Conservation (phyloP, 768 basidiomycete species). For the Imleria badia region DNA sequence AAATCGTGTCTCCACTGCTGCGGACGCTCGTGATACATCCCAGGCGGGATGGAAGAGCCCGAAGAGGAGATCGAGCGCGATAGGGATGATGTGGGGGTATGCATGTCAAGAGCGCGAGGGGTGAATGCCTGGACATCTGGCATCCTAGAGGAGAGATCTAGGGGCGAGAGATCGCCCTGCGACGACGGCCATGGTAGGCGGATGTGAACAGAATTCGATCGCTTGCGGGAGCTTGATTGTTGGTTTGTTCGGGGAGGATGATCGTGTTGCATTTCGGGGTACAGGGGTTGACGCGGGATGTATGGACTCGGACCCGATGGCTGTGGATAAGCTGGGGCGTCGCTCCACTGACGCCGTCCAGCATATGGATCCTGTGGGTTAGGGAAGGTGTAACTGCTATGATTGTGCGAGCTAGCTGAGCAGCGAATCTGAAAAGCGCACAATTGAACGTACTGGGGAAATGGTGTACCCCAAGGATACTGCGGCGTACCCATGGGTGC, state of each 20-base stretch:
- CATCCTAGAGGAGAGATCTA: conserved; percentile 18
- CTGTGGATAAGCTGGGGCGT: conserved; percentile 10
- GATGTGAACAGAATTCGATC: conserved; percentile 1
- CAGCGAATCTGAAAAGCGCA: neutral
- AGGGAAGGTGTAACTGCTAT: conserved; percentile 5
- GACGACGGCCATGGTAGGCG: conserved; percentile 13
- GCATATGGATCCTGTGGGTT: conserved; percentile 16
- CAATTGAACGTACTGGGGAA: conserved; percentile 12
- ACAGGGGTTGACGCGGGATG: conserved; percentile 23
- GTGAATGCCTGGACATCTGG: conserved; percentile 17
- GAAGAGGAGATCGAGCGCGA: conserved; percentile 19
- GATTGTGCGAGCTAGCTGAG: neutral
- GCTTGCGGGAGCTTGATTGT: neutral
- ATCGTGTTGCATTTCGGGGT: conserved; percentile 11
- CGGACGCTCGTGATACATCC: conserved; percentile 23
- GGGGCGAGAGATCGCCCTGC: conserved; percentile 22
- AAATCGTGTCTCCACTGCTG: conserved; percentile 32
- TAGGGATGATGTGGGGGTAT: conserved; percentile 27
- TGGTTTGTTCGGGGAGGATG: conserved; percentile 2
- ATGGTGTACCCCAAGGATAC: conserved; percentile 17
- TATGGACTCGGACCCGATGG: conserved; percentile 31
- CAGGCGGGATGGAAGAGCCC: conserved; percentile 10
- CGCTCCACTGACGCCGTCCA: conserved; percentile 3
- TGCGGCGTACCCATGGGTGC: conserved; percentile 6
- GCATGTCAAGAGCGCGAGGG: conserved; percentile 17